phyloP scores from a whole-genome alignment of 805 yeast species.

The Saccharomycopsis selenospora region DNA sequence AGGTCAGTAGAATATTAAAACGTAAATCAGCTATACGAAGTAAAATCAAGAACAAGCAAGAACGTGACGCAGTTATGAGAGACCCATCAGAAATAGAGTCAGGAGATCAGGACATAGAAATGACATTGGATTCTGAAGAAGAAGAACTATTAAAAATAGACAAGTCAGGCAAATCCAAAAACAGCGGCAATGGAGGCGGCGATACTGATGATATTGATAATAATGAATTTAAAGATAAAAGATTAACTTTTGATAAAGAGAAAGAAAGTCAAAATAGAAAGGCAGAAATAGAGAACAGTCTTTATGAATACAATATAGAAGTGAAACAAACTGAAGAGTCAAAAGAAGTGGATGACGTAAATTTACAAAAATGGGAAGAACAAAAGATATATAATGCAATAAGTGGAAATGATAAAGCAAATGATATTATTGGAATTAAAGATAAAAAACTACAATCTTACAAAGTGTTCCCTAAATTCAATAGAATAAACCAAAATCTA shows the following conservation, averaged over 20 bases:
- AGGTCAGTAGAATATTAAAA: background rate
- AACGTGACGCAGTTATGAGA: background rate
- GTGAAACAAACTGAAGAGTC: background rate
- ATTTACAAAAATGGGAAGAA: slow-evolving; percentile 11
- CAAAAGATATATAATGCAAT: slow-evolving; percentile 9
- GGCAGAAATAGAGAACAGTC: slow-evolving; percentile 8
- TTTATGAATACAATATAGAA: slow-evolving; percentile 14
- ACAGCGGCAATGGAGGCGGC: background rate
- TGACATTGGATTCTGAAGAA: background rate
- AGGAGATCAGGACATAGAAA: background rate
- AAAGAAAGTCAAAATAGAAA: background rate
- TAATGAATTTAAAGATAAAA: background rate
- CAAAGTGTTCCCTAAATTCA: slow-evolving; percentile 3
- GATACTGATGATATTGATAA: background rate
- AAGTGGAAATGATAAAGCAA: background rate
- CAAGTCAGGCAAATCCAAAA: too few species aligned
- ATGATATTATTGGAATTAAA: background rate
- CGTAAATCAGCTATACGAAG: background rate
- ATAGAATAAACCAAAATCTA: background rate
- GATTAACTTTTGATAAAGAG: background rate
- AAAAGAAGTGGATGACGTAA: slow-evolving; percentile 5
- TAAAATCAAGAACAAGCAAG: background rate
- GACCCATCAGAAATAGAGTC: background rate
- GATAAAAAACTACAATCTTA: background rate
- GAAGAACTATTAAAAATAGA: background rate